These are phyloP conservation scores for Talaromyces sp. DNA, from an alignment of 2,329 filamentous ascomycete species.

Conservation along the genomic window DNA sequence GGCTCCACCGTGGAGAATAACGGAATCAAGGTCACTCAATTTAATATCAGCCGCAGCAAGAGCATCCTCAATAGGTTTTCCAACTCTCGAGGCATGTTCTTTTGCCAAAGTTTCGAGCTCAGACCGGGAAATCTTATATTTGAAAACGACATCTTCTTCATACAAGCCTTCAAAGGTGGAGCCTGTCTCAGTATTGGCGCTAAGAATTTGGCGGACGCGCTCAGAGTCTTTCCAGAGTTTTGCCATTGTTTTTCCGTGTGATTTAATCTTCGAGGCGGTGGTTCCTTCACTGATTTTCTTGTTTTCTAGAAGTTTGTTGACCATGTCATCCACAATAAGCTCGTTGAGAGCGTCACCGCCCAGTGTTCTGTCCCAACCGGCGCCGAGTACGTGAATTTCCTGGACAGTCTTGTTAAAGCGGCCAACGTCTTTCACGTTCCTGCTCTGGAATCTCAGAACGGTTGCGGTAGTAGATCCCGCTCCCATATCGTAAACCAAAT, in stretches of 20 bases:
- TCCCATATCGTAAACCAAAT: conserved; percentile 96
- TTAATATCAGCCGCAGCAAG: conserved; percentile 67
- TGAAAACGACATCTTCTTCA: conserved; percentile 88
- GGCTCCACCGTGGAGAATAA: conserved; percentile 89
- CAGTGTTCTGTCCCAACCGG: conserved; percentile 81
- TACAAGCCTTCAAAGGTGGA: conserved; percentile 76
- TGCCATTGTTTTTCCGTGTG: conserved; percentile 76
- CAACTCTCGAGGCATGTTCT: conserved; percentile 62
- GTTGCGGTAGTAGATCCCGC: conserved; percentile 90
- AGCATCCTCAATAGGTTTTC: conserved; percentile 64
- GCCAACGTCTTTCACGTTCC: conserved; percentile 81
- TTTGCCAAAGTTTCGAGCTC: conserved; percentile 76
- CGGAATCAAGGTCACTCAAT: conserved; percentile 71
- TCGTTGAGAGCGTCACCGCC: conserved; percentile 87
- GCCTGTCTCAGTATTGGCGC: conserved; percentile 79
- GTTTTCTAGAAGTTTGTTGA: conserved; percentile 69
- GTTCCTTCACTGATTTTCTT: conserved; percentile 44
- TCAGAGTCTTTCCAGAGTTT: conserved; percentile 93
- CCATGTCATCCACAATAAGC: conserved; percentile 83
- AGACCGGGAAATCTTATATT: conserved; percentile 74
- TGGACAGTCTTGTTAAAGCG: conserved; percentile 96
- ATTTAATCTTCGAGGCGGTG: conserved; percentile 44
- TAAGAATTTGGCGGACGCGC: conserved; percentile 78
- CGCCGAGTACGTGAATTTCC: conserved; percentile 82
- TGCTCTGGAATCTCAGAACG: conserved; percentile 81